These are phyloP conservation scores for Fusarium tupiense DNA, from an alignment of 2,329 filamentous ascomycete genomes.

Conservation along the genomic window DNA sequence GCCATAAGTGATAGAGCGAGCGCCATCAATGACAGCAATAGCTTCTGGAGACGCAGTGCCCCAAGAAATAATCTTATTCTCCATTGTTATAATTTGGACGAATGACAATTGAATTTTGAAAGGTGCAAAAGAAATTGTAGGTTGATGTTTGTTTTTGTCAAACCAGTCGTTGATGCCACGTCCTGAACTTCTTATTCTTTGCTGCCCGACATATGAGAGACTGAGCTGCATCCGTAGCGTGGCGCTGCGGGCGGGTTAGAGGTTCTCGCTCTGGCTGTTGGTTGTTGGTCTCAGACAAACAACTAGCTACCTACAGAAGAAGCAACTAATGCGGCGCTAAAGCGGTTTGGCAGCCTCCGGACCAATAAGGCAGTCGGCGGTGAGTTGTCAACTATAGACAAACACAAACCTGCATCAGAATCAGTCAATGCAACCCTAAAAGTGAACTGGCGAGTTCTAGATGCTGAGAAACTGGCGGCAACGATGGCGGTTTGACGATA, in stretches of 20 bases:
- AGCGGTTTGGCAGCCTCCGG: background rate
- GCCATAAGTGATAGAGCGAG: background rate
- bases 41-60: background rate
- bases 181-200: background rate
- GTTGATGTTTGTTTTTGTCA: background rate
- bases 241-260: background rate
- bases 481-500: background rate
- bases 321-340: background rate
- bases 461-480: too few species aligned
- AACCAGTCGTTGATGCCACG: background rate
- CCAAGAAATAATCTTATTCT: background rate
- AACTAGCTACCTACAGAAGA: background rate
- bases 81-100: background rate
- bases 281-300: background rate
- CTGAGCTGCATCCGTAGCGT: background rate
- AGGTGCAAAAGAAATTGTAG: rapidly evolving
- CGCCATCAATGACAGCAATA: background rate
- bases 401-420: background rate
- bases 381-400: background rate
- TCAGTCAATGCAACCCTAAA: background rate
- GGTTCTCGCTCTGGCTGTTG: background rate
- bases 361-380: rapidly evolving
- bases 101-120: background rate
- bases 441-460: background rate
- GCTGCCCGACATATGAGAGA: background rate